phyloP scores from a whole-genome alignment of 2,329 filamentous ascomycete species.

The Fusarium tuaranense region DNA sequence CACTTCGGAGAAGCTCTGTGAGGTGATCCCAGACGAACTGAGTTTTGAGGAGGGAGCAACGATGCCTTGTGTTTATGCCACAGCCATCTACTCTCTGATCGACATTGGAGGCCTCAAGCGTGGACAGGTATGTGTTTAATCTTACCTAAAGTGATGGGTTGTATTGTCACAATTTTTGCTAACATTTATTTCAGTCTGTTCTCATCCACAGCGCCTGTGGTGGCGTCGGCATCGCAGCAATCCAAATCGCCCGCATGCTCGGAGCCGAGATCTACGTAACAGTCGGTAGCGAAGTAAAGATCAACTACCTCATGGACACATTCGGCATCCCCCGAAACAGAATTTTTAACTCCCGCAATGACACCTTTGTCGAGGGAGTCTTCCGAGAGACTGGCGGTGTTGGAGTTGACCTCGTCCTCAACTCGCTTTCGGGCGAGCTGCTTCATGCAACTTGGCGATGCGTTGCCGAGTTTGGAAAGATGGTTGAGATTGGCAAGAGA shows the following conservation, averaged over 20 bases:
- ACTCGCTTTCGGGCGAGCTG: constrained; percentile 55
- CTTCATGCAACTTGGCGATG: constrained; percentile 58
- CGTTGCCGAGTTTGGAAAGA: constrained; percentile 56
- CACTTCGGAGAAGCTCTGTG: constrained; percentile 33
- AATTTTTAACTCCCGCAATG: constrained; percentile 51
- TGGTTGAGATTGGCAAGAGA: constrained; percentile 60
- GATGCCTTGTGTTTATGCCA: constrained; percentile 50
- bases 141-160: neutral
- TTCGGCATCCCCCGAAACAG: constrained; percentile 48
- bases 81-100: constrained; percentile 48
- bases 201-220: constrained; percentile 52
- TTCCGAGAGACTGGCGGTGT: constrained; percentile 41
- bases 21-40: constrained; percentile 50
- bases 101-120: constrained; percentile 28
- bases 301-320: constrained; percentile 44
- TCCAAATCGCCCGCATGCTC: constrained; percentile 45
- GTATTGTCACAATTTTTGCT: neutral
- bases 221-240: constrained; percentile 50
- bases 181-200: constrained; percentile 35
- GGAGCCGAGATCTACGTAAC: constrained; percentile 53
- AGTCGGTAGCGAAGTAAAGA: constrained; percentile 52
- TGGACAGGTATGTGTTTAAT: constrained; percentile 8
- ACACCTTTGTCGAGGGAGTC: constrained; percentile 47
- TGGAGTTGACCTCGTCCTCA: constrained; percentile 55
- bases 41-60: constrained; percentile 51